Percentiles rank a stretch among this genome's conserved stretches.
Conservation (phyloP, 1,284 basidiomycete species). For the Apiotrichum sp. region DNA sequence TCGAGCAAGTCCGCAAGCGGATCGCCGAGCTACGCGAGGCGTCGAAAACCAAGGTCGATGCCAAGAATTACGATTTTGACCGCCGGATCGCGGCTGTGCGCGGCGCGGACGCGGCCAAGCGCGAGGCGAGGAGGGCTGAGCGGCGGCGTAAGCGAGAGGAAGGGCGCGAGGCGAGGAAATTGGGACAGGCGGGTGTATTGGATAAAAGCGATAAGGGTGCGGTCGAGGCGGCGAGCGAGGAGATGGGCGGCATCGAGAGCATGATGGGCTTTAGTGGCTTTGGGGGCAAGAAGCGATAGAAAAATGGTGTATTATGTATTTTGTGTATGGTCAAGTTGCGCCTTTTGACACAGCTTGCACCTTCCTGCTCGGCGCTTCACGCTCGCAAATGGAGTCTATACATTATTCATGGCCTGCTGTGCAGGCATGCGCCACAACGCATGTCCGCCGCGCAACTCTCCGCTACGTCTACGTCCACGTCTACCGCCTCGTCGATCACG, state of each 20-base stretch:
- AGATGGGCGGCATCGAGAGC: constrained; percentile 58
- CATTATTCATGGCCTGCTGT: too few relatives aligned
- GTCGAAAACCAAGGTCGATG: constrained; percentile 68
- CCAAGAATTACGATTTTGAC: constrained; percentile 90
- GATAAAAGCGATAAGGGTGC: constrained; percentile 11
- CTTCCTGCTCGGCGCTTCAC: too few relatives aligned
- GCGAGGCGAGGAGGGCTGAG: constrained; percentile 59
- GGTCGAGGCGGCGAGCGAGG: constrained; percentile 17
- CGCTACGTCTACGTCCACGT: too few relatives aligned
- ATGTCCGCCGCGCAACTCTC: too few relatives aligned
- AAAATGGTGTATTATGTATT: too few relatives aligned
- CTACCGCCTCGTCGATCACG: too few relatives aligned
- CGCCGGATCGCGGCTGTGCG: constrained; percentile 76
- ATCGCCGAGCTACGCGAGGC: constrained; percentile 80
- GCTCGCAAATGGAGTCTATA: too few relatives aligned
- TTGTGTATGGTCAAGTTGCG: too few relatives aligned
- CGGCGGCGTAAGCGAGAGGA: constrained; percentile 45
- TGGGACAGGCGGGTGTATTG: constrained; percentile 21
- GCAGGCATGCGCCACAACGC: too few relatives aligned
- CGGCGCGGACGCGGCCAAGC: constrained; percentile 49
- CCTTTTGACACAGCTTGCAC: too few relatives aligned
- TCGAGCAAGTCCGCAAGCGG: constrained; percentile 82
- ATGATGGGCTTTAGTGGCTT: constrained; percentile 95
- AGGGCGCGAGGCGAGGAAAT: constrained; percentile 25
- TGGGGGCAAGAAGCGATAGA: constrained; percentile 46